A percentile compares a stretch with the other conserved stretches of the same genome.
phyloP scores from a whole-genome alignment of 768 basidiomycete species.

The Psilocybe sp. region DNA sequence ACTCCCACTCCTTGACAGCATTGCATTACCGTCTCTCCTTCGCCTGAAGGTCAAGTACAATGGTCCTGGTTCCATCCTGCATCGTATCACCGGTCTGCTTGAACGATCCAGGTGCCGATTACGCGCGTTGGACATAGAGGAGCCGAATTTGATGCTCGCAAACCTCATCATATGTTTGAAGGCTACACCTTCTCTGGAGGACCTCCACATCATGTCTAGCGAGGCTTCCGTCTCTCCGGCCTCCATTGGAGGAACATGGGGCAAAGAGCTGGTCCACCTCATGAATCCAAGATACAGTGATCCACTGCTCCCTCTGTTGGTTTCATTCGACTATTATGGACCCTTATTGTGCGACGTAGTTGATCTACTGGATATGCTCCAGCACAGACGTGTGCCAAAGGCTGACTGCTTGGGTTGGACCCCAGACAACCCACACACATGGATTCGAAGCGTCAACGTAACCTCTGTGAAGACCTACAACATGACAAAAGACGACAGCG shows the following conservation, averaged over 20 bases:
- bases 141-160: constrained; percentile 7
- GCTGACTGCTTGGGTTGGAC: too few species aligned
- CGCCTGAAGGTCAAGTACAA: constrained; percentile 15
- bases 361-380: constrained; percentile 4
- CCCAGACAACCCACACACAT: too few species aligned
- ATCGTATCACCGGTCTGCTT: constrained; percentile 12
- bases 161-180: constrained; percentile 15
- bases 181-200: constrained; percentile 9
- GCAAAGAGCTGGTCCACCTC: constrained; percentile 6
- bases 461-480: too few species aligned
- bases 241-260: constrained; percentile 8
- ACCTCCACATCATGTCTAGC: constrained; percentile 7
- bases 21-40: constrained; percentile 16
- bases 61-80: constrained; percentile 13
- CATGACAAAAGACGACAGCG: too few species aligned
- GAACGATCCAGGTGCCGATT: constrained; percentile 14
- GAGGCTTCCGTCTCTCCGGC: constrained; percentile 1
- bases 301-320: constrained; percentile 11
- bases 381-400: background rate
- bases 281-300: constrained; percentile 5
- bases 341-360: constrained; percentile 4
- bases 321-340: constrained; percentile 10
- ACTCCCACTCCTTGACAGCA: constrained; percentile 14
- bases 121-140: constrained; percentile 12
- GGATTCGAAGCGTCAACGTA: too few species aligned